phyloP scores from a whole-genome alignment of 768 basidiomycete species.

The Panaeolus cyanescens region DNA sequence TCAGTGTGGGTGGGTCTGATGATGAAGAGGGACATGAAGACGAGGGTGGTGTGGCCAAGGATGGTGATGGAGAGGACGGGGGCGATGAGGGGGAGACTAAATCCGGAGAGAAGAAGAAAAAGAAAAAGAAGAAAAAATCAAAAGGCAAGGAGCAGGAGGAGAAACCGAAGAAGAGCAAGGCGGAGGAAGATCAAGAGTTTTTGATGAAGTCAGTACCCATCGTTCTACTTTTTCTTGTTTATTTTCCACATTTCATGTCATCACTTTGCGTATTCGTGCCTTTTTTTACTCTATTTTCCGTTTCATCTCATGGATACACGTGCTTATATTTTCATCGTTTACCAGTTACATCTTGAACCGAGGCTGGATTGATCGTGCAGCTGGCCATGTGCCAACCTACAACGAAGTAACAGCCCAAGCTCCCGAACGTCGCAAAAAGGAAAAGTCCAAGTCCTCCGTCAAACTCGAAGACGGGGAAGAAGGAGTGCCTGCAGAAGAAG shows the following conservation, averaged over 20 bases:
- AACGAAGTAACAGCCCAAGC: constrained; percentile 62
- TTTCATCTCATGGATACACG: not conserved
- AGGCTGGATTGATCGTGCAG: constrained; percentile 90
- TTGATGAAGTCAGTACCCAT: constrained; percentile 82
- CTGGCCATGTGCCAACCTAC: constrained; percentile 81
- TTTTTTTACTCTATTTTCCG: not conserved
- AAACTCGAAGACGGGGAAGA: constrained; percentile 27
- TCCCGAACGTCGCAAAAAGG: constrained; percentile 28
- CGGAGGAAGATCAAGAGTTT: constrained; percentile 82
- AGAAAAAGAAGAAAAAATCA: constrained; percentile 28
- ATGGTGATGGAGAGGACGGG: constrained; percentile 29
- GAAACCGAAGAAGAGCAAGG: constrained; percentile 40
- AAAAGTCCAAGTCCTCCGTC: constrained; percentile 25
- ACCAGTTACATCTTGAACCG: constrained; percentile 93
- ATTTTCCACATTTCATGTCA: not conserved
- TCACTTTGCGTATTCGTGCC: too few species aligned
- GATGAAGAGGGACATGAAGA: constrained; percentile 26
- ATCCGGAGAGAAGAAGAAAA: constrained; percentile 24
- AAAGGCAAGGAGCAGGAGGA: constrained; percentile 29
- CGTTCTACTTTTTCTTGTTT: not conserved
- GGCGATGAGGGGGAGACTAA: constrained; percentile 13
- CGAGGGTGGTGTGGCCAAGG: constrained; percentile 21
- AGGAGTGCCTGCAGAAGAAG: constrained; percentile 14
- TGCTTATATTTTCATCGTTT: not conserved
- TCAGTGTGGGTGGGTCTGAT: constrained; percentile 53